Percentiles rank a stretch among this genome's conserved stretches.
These are phyloP conservation scores for Heterobasidion parviporum DNA, from an alignment of 1,284 basidiomycete genomes.

Conservation along the genomic window DNA sequence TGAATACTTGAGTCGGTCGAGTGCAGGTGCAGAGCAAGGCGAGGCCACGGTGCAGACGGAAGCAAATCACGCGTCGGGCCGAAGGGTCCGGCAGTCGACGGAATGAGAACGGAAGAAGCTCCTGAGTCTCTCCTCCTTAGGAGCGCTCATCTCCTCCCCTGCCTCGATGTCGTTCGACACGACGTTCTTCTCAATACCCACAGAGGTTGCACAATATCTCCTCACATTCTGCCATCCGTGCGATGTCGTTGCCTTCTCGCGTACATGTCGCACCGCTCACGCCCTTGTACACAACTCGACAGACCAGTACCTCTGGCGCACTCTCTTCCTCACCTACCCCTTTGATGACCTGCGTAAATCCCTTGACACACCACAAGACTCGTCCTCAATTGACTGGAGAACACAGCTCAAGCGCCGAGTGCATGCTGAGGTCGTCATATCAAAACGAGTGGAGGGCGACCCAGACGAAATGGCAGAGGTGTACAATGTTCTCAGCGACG, in stretches of 20 bases:
- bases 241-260: slow-evolving; percentile 50
- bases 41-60: too few species aligned
- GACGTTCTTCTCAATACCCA: slow-evolving; percentile 28
- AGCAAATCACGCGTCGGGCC: too few species aligned
- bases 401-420: slow-evolving; percentile 23
- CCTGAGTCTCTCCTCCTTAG: too few species aligned
- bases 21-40: neutral
- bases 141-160: too few species aligned
- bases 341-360: slow-evolving; percentile 51
- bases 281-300: slow-evolving; percentile 37
- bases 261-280: slow-evolving; percentile 38
- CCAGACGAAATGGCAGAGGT: slow-evolving; percentile 19
- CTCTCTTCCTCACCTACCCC: slow-evolving; percentile 42
- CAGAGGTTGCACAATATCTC: slow-evolving; percentile 48
- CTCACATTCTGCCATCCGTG: slow-evolving; percentile 43
- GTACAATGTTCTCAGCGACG: slow-evolving; percentile 33
- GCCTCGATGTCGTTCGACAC: too few species aligned
- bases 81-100: too few species aligned
- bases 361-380: slow-evolving; percentile 13
- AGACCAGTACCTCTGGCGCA: slow-evolving; percentile 58
- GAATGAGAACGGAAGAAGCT: too few species aligned
- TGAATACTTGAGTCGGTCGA: neutral
- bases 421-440: slow-evolving; percentile 17
- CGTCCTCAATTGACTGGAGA: slow-evolving; percentile 18
- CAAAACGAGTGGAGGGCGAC: neutral